Percentiles rank a stretch among this genome's conserved stretches.
These are phyloP conservation scores for Jacaranda mimosifolia DNA, from an alignment of 257 asterid species.

Conservation along the genomic window DNA sequence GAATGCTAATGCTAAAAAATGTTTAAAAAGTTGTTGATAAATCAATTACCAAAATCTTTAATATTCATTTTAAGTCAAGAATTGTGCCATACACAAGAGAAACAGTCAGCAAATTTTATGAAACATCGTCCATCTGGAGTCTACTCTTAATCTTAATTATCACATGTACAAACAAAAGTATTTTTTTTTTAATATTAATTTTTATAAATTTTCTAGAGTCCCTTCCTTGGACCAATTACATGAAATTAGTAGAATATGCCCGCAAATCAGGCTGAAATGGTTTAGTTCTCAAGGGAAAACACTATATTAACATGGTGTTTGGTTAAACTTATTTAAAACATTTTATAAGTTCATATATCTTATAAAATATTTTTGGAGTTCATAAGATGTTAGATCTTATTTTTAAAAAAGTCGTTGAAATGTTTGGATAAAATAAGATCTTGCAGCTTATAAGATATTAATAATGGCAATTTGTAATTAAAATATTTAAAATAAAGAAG, in stretches of 20 bases:
- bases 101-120: not conserved
- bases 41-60: not conserved
- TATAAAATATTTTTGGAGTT: too few relatives aligned
- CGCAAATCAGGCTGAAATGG: not conserved
- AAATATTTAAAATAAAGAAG: too few relatives aligned
- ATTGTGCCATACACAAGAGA: not conserved
- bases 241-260: conserved; percentile 11
- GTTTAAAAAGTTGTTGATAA: not conserved
- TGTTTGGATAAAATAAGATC: too few relatives aligned
- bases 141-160: not conserved
- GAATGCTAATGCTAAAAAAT: not conserved
- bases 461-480: too few relatives aligned
- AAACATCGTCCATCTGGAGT: not conserved
- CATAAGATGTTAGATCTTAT: too few relatives aligned
- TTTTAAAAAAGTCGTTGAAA: too few relatives aligned
- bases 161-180: not conserved
- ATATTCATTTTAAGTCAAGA: not conserved
- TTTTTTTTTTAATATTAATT: not conserved
- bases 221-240: not conserved
- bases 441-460: too few relatives aligned
- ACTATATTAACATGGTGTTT: too few relatives aligned
- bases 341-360: too few relatives aligned
- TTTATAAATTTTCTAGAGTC: not conserved
- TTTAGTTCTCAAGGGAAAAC: too few relatives aligned
- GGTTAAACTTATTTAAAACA: too few relatives aligned